Conservation (phyloP, 164 flowering plant species). For the Stephania yunnanensis region DNA sequence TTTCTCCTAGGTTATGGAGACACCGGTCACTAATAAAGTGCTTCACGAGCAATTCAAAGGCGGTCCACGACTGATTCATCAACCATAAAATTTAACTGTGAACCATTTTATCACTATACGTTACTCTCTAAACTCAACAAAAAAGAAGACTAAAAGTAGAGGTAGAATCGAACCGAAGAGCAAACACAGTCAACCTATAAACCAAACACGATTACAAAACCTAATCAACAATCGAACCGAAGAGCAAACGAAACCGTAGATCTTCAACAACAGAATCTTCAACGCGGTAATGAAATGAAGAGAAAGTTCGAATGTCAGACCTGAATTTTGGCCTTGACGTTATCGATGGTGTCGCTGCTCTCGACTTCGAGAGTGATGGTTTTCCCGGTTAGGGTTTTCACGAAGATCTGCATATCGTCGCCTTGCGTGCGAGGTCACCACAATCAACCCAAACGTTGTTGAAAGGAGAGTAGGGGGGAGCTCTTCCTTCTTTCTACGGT, state of each 20-base stretch:
- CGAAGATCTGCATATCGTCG: conserved; percentile 55
- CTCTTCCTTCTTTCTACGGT: background rate
- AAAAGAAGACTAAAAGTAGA: too few species aligned
- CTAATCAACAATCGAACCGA: background rate
- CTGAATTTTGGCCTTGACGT: conserved; percentile 18
- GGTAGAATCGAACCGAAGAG: background rate
- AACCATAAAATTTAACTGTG: too few species aligned
- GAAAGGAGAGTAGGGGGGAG: background rate
- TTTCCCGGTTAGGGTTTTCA: conserved; percentile 39
- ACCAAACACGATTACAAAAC: background rate
- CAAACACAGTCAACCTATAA: background rate
- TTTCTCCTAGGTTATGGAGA: too few species aligned
- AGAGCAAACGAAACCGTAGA: background rate
- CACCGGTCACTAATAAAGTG: too few species aligned
- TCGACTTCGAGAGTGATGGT: conserved; percentile 27
- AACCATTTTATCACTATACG: too few species aligned
- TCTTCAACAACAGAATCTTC: background rate
- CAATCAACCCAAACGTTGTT: background rate
- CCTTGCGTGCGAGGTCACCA: background rate
- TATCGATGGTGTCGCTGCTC: conserved; percentile 15
- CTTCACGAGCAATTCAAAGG: too few species aligned
- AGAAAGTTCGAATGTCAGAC: background rate
- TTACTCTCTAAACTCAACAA: too few species aligned
- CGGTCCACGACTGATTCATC: too few species aligned
- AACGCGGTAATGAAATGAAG: background rate